Evolutionary conservation across 345 rosid genomes (phyloP), one percentile per base, ranked within the genome.

Genomic region (Pistacia vera): DNA sequence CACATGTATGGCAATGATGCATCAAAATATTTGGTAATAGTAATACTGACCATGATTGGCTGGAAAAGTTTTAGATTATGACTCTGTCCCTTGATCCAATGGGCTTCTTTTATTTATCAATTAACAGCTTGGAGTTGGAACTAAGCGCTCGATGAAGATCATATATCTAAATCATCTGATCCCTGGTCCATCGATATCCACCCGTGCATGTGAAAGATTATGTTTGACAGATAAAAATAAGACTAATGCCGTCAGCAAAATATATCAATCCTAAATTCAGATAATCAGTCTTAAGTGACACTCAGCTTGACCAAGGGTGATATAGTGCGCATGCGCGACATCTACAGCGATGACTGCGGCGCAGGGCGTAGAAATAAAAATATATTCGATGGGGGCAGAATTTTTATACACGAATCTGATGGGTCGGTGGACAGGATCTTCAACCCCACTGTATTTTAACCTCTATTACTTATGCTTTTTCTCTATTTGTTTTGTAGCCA

Each of bases 341-440:
- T 59, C 61, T 28, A 18, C 74, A 72, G 38, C 68, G 44, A 35
- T n/a, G 76, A 74, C 76, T 76, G 57, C 70, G 76, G 78, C 77
- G 79, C 71, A 6, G 46, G 14, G 18, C 11, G 14, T 13, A 65
- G 4, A 35, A 60, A 76, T 16, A 68, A 30, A 74, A 3, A 16
- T 28, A 66, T 48, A 71, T 71, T 46, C 51, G 2, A 14, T 58
- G 2, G 68, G 35, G 68, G 36, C 49, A 36, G 76, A 48, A 73
- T 63, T 70, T 52, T 61, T 3, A 16, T 10, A 30, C 11, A 9
- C 52, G 12, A 70, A 80, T 77, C 81, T 71, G 18, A 16, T 30
- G 54, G 76, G 83, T 59, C 77, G 81, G 86, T 75, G 81, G 83
- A 74, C 75, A 80, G 70, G 83, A 83, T 83, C 81, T 61, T 76